Conservation (phyloP, 331 rosid species). For the Prunus yedoensis region DNA sequence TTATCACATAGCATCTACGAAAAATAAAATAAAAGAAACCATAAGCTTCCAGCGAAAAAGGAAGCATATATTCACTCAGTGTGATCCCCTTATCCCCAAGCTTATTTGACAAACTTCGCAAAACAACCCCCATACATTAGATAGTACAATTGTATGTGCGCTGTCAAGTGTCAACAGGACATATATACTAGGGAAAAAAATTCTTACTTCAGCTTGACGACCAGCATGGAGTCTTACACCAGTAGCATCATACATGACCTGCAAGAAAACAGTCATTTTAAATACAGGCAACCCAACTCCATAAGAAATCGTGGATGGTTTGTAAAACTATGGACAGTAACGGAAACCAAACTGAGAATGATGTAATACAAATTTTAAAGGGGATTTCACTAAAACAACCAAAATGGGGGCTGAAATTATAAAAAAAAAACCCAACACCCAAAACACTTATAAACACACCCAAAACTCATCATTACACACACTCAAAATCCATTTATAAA, state of each 20-base stretch:
- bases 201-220: conserved; percentile 53
- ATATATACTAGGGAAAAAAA: not conserved
- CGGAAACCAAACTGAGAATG: not conserved
- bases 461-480: no score
- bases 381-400: no score
- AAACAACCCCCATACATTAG: not conserved
- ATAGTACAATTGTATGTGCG: not conserved
- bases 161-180: not conserved
- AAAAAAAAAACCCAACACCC: no score
- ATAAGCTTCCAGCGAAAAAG: not conserved
- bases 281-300: not conserved
- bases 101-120: conserved; percentile 8
- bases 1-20: not conserved
- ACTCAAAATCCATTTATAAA: no score
- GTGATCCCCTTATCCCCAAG: conserved; percentile 7
- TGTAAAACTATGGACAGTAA: not conserved
- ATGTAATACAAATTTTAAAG: not conserved
- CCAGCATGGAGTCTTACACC: conserved; percentile 57
- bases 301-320: not conserved
- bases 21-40: not conserved
- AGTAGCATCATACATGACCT: conserved; percentile 58
- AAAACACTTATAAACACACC: no score
- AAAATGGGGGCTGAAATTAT: no score
- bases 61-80: not conserved
- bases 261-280: conserved; percentile 12